These are phyloP conservation scores for Annulohypoxylon stygium DNA, from an alignment of 495 filamentous ascomycete species.

Conservation along the genomic window DNA sequence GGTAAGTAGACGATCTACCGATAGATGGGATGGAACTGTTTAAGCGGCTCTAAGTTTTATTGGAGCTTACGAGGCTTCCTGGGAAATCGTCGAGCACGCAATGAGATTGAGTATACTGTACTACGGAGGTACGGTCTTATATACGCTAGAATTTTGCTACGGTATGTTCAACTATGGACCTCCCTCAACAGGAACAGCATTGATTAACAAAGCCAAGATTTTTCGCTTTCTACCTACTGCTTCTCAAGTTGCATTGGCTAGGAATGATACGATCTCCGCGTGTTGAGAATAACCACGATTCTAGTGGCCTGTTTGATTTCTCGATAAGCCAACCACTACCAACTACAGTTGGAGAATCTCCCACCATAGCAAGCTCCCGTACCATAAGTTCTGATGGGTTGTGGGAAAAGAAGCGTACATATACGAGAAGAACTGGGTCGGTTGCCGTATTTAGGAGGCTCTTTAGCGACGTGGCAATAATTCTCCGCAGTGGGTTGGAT, in stretches of 20 bases:
- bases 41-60: no score
- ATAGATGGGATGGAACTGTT: no score
- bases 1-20: no score
- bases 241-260: not conserved
- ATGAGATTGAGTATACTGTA: not conserved
- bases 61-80: not conserved
- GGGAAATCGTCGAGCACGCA: not conserved
- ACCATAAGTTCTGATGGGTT: not conserved
- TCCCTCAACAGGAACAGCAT: not conserved
- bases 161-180: not conserved
- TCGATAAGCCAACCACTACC: not conserved
- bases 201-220: not conserved
- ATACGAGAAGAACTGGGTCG: not conserved
- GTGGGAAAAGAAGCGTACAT: not conserved
- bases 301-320: not conserved
- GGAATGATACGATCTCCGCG: not conserved
- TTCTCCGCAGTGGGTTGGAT: conserved; percentile 11
- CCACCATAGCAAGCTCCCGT: not conserved
- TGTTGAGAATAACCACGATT: not conserved
- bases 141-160: not conserved
- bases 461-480: conserved; percentile 14
- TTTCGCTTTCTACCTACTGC: not conserved
- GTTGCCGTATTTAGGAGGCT: not conserved
- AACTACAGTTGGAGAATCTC: no score
- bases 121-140: not conserved